Conservation (phyloP, 2,329 filamentous ascomycete species). For the Thermoascus crustaceus region DNA sequence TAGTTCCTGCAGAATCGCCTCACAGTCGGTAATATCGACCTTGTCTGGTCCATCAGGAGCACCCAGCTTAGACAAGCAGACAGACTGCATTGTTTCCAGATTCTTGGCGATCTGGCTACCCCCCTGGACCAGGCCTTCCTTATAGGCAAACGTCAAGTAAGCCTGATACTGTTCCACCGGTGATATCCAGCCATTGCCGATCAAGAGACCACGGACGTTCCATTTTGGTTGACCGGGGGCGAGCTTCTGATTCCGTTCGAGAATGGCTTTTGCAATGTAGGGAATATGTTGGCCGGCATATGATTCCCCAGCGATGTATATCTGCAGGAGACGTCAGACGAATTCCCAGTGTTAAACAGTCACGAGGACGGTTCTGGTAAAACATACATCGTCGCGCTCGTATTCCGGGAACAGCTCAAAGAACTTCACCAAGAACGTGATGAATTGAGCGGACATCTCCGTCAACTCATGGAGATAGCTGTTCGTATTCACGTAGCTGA, state of each 20-base stretch:
- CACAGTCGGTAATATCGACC: slow-evolving; percentile 65
- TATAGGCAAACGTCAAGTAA: slow-evolving; percentile 74
- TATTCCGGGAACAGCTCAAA: slow-evolving; percentile 88
- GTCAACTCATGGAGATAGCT: slow-evolving; percentile 77
- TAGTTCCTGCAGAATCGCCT: slow-evolving; percentile 65
- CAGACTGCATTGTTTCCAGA: slow-evolving; percentile 60
- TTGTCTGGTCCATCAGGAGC: slow-evolving; percentile 50
- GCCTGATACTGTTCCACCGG: slow-evolving; percentile 82
- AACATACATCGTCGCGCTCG: slow-evolving; percentile 76
- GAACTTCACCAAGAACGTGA: slow-evolving; percentile 84
- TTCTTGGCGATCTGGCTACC: slow-evolving; percentile 56
- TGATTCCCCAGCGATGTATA: slow-evolving; percentile 93
- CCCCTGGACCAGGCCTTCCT: slow-evolving; percentile 62
- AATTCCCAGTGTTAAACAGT: background rate
- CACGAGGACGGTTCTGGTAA: background rate
- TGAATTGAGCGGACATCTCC: slow-evolving; percentile 82
- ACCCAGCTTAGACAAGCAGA: slow-evolving; percentile 57
- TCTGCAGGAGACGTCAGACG: slow-evolving; percentile 40
- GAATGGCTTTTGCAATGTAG: slow-evolving; percentile 85
- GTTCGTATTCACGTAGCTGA: slow-evolving; percentile 88
- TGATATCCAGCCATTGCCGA: slow-evolving; percentile 97
- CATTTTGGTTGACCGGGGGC: slow-evolving; percentile 46
- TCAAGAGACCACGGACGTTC: slow-evolving; percentile 77
- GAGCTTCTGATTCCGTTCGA: slow-evolving; percentile 69
- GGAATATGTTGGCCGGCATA: slow-evolving; percentile 96